Evolutionary conservation across 345 rosid species (phyloP).

Genomic region (Nephelium lappaceum): DNA sequence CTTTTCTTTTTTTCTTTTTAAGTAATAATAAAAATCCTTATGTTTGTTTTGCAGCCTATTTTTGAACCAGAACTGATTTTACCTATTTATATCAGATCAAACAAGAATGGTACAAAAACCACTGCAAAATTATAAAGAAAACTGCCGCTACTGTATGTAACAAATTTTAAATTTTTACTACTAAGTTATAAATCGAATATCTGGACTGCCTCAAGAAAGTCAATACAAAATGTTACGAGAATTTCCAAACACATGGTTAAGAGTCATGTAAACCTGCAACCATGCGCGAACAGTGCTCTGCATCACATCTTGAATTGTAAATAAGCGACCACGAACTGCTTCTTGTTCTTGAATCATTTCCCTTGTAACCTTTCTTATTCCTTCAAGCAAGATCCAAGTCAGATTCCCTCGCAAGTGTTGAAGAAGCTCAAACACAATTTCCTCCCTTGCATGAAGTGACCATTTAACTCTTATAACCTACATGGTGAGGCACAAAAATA

Average conservation of each 20-base stretch:
- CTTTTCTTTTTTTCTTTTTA: too few species aligned
- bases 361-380: constrained; percentile 51
- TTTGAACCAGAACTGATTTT: background rate
- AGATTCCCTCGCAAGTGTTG: constrained; percentile 55
- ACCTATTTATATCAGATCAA: background rate
- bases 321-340: constrained; percentile 60
- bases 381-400: constrained; percentile 41
- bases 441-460: constrained; percentile 72
- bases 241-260: background rate
- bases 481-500: background rate
- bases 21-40: background rate
- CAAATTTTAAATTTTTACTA: background rate
- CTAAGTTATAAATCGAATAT: background rate
- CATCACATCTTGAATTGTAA: constrained; percentile 70
- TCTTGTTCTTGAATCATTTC: constrained; percentile 67
- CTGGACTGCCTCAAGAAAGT: background rate
- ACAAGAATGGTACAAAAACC: background rate
- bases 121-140: background rate
- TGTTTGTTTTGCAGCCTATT: background rate
- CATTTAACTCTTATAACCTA: constrained; percentile 73
- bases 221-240: background rate
- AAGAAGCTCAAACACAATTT: constrained; percentile 69
- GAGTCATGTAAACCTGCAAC: constrained; percentile 48
- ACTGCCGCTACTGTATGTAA: background rate
- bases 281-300: constrained; percentile 68